phyloP scores from a whole-genome alignment of 75 land plant species.

The Pinus tabuliformis region DNA sequence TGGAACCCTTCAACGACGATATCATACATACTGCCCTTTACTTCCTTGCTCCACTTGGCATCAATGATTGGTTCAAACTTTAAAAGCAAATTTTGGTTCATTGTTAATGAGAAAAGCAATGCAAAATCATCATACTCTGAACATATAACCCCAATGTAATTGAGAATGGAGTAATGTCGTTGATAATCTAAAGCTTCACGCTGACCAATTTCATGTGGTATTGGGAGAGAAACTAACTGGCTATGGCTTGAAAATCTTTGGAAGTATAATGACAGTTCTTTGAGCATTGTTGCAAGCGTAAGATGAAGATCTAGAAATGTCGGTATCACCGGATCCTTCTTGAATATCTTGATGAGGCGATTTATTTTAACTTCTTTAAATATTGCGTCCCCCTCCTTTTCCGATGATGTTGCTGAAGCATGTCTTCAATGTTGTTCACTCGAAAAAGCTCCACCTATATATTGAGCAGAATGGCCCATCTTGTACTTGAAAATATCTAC shows the following conservation, averaged over 20 bases:
- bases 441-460: no score
- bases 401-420: no score
- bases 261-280: conserved; percentile 87
- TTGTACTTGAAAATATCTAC: no score
- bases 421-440: no score
- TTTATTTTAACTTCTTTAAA: no score
- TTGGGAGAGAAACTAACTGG: conserved; percentile 79
- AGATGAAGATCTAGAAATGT: conserved; percentile 99
- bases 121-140: conserved; percentile 84
- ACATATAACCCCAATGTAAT: conserved; percentile 76
- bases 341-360: no score
- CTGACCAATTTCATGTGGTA: conserved; percentile 89
- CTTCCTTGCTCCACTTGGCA: conserved; percentile 60
- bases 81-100: conserved; percentile 24
- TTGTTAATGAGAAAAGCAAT: conserved; percentile 2
- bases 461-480: no score
- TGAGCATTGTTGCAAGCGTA: conserved; percentile 97
- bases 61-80: conserved; percentile 64
- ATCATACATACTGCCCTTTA: conserved; percentile 86
- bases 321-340: conserved; percentile 97
- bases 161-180: conserved; percentile 80
- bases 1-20: conserved; percentile 97
- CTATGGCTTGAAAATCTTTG: conserved; percentile 76
- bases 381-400: no score
- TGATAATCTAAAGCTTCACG: conserved; percentile 98